These are phyloP conservation scores for Aspergillus wentii DNA, from an alignment of 495 filamentous ascomycete species.

Conservation along the genomic window DNA sequence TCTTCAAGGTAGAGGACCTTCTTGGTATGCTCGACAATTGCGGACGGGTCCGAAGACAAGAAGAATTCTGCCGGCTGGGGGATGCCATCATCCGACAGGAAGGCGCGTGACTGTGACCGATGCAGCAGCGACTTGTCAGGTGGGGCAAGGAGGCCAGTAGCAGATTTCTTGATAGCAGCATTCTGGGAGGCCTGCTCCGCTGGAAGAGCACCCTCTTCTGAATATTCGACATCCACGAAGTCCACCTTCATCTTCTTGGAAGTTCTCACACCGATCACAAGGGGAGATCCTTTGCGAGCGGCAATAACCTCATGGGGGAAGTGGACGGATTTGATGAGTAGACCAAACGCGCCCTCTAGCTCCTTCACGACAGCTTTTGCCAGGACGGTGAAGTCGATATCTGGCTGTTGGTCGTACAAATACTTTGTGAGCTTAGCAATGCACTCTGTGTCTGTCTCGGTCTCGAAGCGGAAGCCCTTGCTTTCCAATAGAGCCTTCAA, in stretches of 20 bases:
- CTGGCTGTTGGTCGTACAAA: conserved; percentile 91
- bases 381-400: conserved; percentile 91
- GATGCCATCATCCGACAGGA: conserved; percentile 95
- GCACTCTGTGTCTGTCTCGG: conserved; percentile 97
- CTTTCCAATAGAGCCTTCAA: conserved; percentile 84
- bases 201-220: conserved; percentile 78
- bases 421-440: conserved; percentile 99
- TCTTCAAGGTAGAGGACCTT: conserved; percentile 99
- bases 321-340: conserved; percentile 96
- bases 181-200: conserved; percentile 96
- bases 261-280: conserved; percentile 93
- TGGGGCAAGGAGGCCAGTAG: conserved; percentile 73
- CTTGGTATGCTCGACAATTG: conserved; percentile 99
- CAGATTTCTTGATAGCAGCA: conserved; percentile 89
- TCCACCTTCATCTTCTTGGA: conserved; percentile 99
- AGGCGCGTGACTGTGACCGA: conserved; percentile 95
- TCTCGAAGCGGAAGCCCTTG: conserved; percentile 98
- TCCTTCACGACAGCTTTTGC: conserved; percentile 98
- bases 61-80: conserved; percentile 99
- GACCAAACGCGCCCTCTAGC: conserved; percentile 93
- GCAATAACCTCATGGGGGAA: conserved; percentile 98
- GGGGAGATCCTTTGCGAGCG: conserved; percentile 93
- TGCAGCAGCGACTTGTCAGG: conserved; percentile 96
- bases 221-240: conserved; percentile 97
- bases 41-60: conserved; percentile 94